A percentile compares a stretch with the other conserved stretches of the same genome.
Conservation (phyloP, 805 yeast genomes). For the Kuraishia capsulata region DNA sequence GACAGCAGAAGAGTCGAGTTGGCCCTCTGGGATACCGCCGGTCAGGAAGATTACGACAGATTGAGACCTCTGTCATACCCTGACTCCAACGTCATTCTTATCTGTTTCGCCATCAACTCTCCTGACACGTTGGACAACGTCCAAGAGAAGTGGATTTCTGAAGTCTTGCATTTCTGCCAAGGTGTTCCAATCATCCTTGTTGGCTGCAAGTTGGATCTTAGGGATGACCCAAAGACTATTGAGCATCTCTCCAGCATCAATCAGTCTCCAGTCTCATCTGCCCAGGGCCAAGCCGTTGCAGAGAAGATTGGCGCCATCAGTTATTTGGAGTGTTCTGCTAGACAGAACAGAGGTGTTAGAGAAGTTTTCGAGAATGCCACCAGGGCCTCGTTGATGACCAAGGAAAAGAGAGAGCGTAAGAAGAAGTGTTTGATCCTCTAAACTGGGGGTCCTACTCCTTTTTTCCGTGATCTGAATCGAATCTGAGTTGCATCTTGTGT, state of each 20-base stretch:
- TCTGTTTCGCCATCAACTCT: constrained; percentile 84
- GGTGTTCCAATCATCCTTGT: constrained; percentile 89
- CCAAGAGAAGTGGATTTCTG: constrained; percentile 93
- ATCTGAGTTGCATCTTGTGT: constrained; percentile 1
- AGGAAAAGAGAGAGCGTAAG: constrained; percentile 46
- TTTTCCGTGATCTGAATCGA: too few species aligned
- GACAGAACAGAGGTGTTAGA: constrained; percentile 83
- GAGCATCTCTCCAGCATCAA: constrained; percentile 67
- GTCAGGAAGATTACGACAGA: constrained; percentile 96
- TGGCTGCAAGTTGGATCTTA: constrained; percentile 86
- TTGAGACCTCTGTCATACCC: constrained; percentile 87
- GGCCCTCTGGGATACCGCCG: constrained; percentile 98
- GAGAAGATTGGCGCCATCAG: constrained; percentile 81
- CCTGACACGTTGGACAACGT: constrained; percentile 92
- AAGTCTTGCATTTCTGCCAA: constrained; percentile 88
- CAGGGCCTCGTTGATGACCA: constrained; percentile 74
- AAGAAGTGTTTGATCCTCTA: constrained; percentile 67
- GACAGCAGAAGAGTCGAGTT: constrained; percentile 89
- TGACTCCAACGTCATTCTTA: constrained; percentile 83
- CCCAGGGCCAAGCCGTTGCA: constrained; percentile 83
- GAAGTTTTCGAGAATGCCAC: constrained; percentile 92
- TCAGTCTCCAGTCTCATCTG: constrained; percentile 70
- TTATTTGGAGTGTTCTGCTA: constrained; percentile 89
- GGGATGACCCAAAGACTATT: constrained; percentile 71
- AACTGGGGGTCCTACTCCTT: constrained; percentile 10